Evolutionary conservation across 2,329 filamentous ascomycete species (phyloP), one percentile per base, ranked within the genome.

Genomic region (Venturia oleaginea): DNA sequence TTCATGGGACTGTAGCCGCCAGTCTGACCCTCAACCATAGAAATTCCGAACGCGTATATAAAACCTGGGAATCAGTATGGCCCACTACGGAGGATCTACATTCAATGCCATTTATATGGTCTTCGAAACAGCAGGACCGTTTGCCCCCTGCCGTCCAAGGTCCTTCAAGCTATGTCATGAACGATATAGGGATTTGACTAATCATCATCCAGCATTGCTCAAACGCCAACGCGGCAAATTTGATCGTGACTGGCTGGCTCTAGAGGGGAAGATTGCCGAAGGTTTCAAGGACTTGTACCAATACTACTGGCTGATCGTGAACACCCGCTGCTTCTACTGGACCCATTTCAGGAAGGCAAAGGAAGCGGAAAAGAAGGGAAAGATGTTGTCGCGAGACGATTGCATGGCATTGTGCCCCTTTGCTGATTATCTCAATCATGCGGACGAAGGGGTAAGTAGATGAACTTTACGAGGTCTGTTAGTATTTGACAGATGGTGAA

Each of bases 1-100:
- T 89, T 27, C 91, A 95, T 69, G 87, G 86, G 34, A 82, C 91
- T 46, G 79, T 94, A 8, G 88, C 91, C n/a, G 81, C 86, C 1
- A 84, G 86, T 65, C 77, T 92, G 10, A 81, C 84, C 5, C 78
- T 87, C 6, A 68, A 68, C 66, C 71, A 70, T 37, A 71, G 73
- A 11, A 70, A 59, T 13, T 67, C 72, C n/a, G 80, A 86, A 65
- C 73, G 74, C 1, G 72, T 78, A 7, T 69, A 76, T 22, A 78
- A 79, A 67, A 74, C 76, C 0, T 93, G 89, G 89, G 80, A 82
- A 70, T 81, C 81, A 63, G 83, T 89, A 17, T 86, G 91, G 77
- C 91, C 91, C 0, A 82, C 80, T 0, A 74, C 75, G 1, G 73
- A 78, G 7, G 87, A 90, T 68, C 83, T 95, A 66, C 70, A 78